A percentile compares a stretch with the other conserved stretches of the same genome.
Evolutionary conservation across 208 protist genomes (phyloP).

Genomic region (Trypanosoma rangeli): DNA sequence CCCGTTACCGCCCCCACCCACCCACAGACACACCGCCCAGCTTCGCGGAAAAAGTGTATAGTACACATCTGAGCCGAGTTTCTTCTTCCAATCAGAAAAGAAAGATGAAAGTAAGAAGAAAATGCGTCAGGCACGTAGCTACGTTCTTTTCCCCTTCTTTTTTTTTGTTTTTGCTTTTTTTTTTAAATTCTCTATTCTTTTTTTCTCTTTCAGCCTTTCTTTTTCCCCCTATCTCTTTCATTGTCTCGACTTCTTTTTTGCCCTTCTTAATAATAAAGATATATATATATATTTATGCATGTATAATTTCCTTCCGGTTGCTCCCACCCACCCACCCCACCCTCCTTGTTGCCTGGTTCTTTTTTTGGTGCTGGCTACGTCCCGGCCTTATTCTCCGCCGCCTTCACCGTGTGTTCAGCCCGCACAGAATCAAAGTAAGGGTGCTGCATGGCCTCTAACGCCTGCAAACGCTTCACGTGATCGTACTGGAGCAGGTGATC

Average conservation of each 20-base stretch:
- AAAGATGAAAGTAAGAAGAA: not conserved
- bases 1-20: not conserved
- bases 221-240: constrained; percentile 3
- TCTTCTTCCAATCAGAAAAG: constrained; percentile 7
- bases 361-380: not conserved
- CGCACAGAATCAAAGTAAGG: constrained; percentile 97
- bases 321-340: not conserved
- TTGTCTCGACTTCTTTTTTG: not conserved
- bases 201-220: not conserved
- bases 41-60: not conserved
- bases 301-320: not conserved
- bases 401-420: constrained; percentile 29
- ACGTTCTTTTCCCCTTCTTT: not conserved
- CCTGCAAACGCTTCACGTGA: constrained; percentile 96
- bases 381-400: constrained; percentile 6
- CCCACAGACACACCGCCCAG: no score
- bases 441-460: constrained; percentile 98
- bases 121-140: not conserved
- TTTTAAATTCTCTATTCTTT: not conserved
- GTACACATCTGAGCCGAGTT: not conserved
- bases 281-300: not conserved
- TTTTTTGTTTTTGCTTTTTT: constrained; percentile 9
- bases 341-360: constrained; percentile 1
- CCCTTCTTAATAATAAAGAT: not conserved
- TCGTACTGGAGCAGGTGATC: constrained; percentile 98